Percentiles rank a stretch among this genome's conserved stretches.
phyloP scores from a whole-genome alignment of 495 filamentous ascomycete genomes.

The Pyrenopolyporus hunteri region DNA sequence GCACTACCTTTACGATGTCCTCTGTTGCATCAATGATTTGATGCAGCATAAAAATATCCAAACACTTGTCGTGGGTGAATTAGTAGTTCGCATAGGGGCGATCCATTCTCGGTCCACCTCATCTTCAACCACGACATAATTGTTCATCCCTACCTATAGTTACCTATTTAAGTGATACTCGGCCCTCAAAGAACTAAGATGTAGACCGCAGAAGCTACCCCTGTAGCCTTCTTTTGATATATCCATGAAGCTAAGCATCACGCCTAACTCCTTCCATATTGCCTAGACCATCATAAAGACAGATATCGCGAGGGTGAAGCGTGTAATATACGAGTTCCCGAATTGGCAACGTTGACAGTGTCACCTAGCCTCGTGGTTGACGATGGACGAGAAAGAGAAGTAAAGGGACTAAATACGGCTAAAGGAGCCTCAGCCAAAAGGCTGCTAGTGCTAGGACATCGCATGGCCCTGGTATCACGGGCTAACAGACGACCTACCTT shows the following conservation, averaged over 20 bases:
- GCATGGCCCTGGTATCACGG: constrained; percentile 4
- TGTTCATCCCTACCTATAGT: too few species aligned
- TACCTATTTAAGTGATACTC: too few species aligned
- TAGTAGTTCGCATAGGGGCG: constrained; percentile 21
- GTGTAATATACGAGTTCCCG: constrained; percentile 22
- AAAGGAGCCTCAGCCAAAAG: constrained; percentile 25
- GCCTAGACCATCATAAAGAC: neutral
- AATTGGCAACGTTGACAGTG: constrained; percentile 27
- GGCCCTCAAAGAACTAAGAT: too few species aligned
- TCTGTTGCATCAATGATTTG: too few species aligned
- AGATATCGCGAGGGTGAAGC: constrained; percentile 23
- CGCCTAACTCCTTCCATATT: constrained; percentile 4
- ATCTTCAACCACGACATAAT: constrained; percentile 14
- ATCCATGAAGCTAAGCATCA: neutral
- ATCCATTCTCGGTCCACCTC: constrained; percentile 22
- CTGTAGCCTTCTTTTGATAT: constrained; percentile 2
- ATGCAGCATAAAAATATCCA: too few species aligned
- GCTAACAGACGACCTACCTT: neutral
- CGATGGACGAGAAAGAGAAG: neutral
- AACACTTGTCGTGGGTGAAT: too few species aligned
- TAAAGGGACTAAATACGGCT: constrained; percentile 25
- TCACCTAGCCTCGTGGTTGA: constrained; percentile 34
- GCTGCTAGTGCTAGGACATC: neutral
- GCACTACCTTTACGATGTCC: neutral
- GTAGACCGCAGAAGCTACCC: too few species aligned